These are phyloP conservation scores for Globisporangium parvum DNA, from an alignment of 352 stramenopile species.

Conservation along the genomic window DNA sequence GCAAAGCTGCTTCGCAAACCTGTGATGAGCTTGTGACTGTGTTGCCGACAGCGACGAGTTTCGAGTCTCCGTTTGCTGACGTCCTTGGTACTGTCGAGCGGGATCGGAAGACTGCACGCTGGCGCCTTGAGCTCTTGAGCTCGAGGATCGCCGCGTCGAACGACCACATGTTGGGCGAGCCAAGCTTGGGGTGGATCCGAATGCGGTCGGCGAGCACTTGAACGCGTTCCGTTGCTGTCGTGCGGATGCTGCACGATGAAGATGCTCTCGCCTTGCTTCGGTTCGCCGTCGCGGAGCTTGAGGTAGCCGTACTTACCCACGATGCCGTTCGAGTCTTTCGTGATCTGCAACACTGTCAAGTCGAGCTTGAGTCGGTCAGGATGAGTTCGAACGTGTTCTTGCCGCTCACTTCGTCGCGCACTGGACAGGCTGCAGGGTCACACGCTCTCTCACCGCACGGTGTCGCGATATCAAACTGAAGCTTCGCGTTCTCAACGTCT, in stretches of 20 bases:
- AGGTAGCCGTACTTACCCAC: conserved; percentile 33
- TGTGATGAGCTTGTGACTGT: no score
- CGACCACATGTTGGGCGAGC: no score
- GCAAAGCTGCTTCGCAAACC: no score
- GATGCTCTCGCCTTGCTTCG: conserved; percentile 35
- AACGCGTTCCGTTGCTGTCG: no score
- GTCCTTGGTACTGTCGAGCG: no score
- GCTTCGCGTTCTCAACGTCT: conserved; percentile 42
- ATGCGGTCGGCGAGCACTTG: no score
- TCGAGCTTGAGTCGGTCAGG: conserved; percentile 27
- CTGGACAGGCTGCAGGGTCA: not conserved
- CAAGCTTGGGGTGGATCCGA: no score
- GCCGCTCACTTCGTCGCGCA: conserved; percentile 18
- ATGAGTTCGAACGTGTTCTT: conserved; percentile 32
- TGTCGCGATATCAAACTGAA: conserved; percentile 53
- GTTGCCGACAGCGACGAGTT: no score
- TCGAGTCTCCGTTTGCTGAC: no score
- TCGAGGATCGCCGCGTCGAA: no score
- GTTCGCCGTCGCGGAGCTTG: conserved; percentile 29
- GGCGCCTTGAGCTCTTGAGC: no score
- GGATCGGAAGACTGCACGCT: no score
- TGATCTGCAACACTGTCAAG: conserved; percentile 55
- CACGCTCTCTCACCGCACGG: conserved; percentile 25
- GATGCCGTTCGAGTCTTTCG: conserved; percentile 22
- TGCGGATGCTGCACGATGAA: conserved; percentile 52